Conservation (phyloP, 208 protist genomes). For the Wallacemonas sp. region DNA sequence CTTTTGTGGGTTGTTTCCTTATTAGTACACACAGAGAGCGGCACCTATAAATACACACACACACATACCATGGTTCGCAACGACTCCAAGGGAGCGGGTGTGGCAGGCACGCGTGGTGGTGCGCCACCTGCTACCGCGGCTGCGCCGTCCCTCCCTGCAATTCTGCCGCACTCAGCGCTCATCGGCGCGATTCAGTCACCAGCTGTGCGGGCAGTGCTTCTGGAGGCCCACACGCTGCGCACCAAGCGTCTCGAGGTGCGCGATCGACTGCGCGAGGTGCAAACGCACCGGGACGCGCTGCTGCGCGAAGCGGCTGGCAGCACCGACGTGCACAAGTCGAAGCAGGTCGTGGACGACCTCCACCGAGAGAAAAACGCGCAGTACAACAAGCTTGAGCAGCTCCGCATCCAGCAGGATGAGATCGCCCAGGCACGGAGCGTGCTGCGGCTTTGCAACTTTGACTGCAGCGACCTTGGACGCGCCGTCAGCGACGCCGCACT, state of each 20-base stretch:
- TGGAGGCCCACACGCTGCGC: slow-evolving; percentile 34
- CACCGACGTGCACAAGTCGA: slow-evolving; percentile 4
- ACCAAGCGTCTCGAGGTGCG: slow-evolving; percentile 9
- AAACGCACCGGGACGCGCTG: slow-evolving; percentile 13
- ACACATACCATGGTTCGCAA: too few species aligned
- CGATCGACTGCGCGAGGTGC: slow-evolving; percentile 17
- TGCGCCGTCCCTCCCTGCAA: background rate
- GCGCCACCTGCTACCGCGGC: too few species aligned
- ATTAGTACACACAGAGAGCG: too few species aligned
- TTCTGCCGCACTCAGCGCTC: slow-evolving; percentile 31
- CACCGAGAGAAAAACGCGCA: slow-evolving; percentile 11
- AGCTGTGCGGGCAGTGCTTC: slow-evolving; percentile 11
- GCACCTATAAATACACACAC: too few species aligned
- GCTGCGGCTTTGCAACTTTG: slow-evolving; percentile 3
- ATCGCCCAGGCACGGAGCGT: background rate
- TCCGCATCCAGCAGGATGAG: slow-evolving; percentile 22
- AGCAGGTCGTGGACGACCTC: slow-evolving; percentile 14
- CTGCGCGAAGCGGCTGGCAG: slow-evolving; percentile 13
- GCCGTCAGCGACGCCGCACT: slow-evolving; percentile 11
- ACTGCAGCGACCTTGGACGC: slow-evolving; percentile 1
- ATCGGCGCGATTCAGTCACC: slow-evolving; percentile 27
- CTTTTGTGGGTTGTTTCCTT: too few species aligned
- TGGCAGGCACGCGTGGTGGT: too few species aligned
- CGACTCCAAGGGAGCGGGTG: too few species aligned
- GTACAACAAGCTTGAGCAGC: slow-evolving; percentile 20